These are phyloP conservation scores for Allodekkera sacchari DNA, from an alignment of 805 yeast species.

Conservation along the genomic window DNA sequence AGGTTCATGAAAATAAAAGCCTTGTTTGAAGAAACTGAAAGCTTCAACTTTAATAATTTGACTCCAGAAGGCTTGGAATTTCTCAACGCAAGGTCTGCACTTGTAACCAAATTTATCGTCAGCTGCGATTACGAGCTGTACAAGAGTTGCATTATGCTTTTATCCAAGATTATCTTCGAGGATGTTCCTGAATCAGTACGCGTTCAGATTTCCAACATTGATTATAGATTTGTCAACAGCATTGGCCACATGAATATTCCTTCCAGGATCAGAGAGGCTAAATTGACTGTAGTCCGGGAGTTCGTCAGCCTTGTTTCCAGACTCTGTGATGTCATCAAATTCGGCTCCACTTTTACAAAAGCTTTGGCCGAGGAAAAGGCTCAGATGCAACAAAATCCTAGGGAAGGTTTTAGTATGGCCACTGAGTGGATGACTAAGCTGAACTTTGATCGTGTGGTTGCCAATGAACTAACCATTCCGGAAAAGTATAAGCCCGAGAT, in stretches of 20 bases:
- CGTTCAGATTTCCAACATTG: constrained; percentile 44
- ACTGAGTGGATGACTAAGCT: too few species aligned
- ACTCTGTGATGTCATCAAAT: constrained; percentile 14
- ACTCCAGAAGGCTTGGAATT: constrained; percentile 32
- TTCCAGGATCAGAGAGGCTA: constrained; percentile 38
- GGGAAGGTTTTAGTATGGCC: too few species aligned
- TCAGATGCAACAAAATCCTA: constrained; percentile 5
- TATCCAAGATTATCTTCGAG: constrained; percentile 54
- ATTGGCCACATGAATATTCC: constrained; percentile 40
- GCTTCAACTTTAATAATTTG: constrained; percentile 32
- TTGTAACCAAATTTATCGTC: constrained; percentile 44
- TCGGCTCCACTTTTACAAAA: constrained; percentile 30
- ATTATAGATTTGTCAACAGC: constrained; percentile 39
- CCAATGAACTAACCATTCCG: constrained; percentile 11
- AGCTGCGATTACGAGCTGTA: constrained; percentile 62
- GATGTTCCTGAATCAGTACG: constrained; percentile 51
- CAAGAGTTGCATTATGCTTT: constrained; percentile 42
- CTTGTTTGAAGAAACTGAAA: constrained; percentile 42
- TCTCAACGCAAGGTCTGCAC: neutral
- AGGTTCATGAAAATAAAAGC: constrained; percentile 60
- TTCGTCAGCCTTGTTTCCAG: constrained; percentile 14
- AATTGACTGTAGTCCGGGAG: constrained; percentile 38
- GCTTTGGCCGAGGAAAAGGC: constrained; percentile 46
- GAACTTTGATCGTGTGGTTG: constrained; percentile 19
- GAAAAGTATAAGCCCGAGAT: constrained; percentile 12